phyloP scores from a whole-genome alignment of 2,329 filamentous ascomycete genomes.

The Curvularia sp. region DNA sequence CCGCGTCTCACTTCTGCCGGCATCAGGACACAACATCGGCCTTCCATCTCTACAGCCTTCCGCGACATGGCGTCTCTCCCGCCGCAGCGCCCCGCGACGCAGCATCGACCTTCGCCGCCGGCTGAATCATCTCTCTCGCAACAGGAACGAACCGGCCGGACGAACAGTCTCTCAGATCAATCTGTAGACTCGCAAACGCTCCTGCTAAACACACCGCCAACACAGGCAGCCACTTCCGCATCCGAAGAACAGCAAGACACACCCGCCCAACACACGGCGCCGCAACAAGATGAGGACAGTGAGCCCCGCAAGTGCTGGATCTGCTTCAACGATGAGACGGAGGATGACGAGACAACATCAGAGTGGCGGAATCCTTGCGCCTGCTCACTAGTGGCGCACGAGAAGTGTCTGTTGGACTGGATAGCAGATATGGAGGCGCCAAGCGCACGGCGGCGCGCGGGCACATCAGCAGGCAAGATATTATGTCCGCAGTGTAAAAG shows the following conservation, averaged over 20 bases:
- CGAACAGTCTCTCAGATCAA: slow-evolving; percentile 49
- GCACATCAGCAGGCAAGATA: slow-evolving; percentile 64
- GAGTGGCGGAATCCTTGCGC: slow-evolving; percentile 89
- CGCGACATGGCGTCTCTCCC: slow-evolving; percentile 54
- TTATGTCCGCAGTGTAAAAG: slow-evolving; percentile 90
- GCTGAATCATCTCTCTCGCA: slow-evolving; percentile 27
- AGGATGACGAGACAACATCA: slow-evolving; percentile 66
- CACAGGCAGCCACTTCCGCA: slow-evolving; percentile 22
- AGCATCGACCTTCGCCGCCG: slow-evolving; percentile 42
- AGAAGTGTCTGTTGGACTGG: slow-evolving; percentile 89
- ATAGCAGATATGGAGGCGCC: slow-evolving; percentile 84
- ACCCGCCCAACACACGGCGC: slow-evolving; percentile 17
- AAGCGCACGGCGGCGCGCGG: slow-evolving; percentile 59
- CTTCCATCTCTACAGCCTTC: background rate
- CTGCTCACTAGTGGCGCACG: slow-evolving; percentile 89
- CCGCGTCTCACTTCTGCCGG: background rate
- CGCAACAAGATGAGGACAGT: slow-evolving; percentile 39
- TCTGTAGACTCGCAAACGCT: slow-evolving; percentile 58
- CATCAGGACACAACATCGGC: background rate
- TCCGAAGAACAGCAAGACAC: slow-evolving; percentile 25
- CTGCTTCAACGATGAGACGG: slow-evolving; percentile 70
- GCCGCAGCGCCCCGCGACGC: slow-evolving; percentile 46
- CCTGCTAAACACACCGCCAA: slow-evolving; percentile 50
- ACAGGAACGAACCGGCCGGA: slow-evolving; percentile 33
- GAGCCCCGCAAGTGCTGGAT: slow-evolving; percentile 70